Evolutionary conservation across 2,329 filamentous ascomycete species (phyloP), one percentile per base, ranked within the genome.

Genomic region (Chrysoporthe austroafricana): DNA sequence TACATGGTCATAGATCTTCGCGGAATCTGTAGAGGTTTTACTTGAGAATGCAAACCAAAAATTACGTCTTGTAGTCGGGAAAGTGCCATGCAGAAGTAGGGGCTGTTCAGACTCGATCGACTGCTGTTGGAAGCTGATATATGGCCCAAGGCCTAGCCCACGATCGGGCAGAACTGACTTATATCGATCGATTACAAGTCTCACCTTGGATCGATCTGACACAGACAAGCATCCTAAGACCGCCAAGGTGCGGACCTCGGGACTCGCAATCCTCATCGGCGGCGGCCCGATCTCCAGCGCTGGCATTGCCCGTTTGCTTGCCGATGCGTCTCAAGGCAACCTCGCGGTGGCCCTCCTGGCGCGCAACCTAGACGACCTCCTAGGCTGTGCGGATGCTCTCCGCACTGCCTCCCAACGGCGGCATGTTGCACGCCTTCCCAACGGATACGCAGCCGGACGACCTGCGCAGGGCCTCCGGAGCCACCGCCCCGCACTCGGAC

Each of bases 221-320:
- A 46, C 9, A 46, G 44, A 14, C 8, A 14, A 46, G 4, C 13
- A 46, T 14, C 4, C 44, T 5, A 18, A 46, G 13, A 16, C 11
- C 18, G 52, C 21, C 42, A 70, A 61, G 9, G 84, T 85, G 82
- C 72, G 83, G 59, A 82, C 83, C 7, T 76, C 73, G 66, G 83
- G 83, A 65, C 77, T 85, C 21, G 83, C 83, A 59, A 84, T 86
- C 63, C 75, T 85, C 54, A 80, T 85, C 46, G 84, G 84, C 44
- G 83, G 83, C 44, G 83, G 84, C 59, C 83, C 82, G 9, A 75
- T 72, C n/a, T 74, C 84, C 77, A 84, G 84, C 13, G 82, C 83
- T 13, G 85, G 86, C 54, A 88, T 88, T n/a, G 83, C 84, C 32
- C 80, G 84, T 26, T 80, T 86, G 46, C 81, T 88, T 50, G 83